Conservation (phyloP, 225 moss, liverwort and hornwort species). For the Sphagnum tenellum region DNA sequence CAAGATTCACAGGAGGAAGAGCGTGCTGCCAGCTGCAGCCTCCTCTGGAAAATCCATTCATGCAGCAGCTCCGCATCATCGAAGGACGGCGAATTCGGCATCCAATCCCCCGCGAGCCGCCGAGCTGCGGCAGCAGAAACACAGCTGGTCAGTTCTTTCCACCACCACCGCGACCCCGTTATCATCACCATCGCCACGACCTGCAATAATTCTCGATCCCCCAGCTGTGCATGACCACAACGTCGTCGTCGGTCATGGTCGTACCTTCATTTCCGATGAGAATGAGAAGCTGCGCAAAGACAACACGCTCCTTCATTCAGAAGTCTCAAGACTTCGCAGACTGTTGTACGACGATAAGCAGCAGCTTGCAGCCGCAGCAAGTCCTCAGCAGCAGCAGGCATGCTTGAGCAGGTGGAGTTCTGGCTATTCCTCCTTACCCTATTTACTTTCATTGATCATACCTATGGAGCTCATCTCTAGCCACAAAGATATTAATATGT, state of each 20-base stretch:
- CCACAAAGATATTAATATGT: too few relatives aligned
- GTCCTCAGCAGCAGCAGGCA: too few relatives aligned
- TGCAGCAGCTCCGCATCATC: constrained; percentile 15
- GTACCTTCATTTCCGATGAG: constrained; percentile 30
- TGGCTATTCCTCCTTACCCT: too few relatives aligned
- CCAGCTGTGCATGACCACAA: too few relatives aligned
- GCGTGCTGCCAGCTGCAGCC: constrained; percentile 16
- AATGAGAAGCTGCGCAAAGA: constrained; percentile 45
- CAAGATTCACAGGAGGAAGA: constrained; percentile 54
- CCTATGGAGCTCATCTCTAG: too few relatives aligned
- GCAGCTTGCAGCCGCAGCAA: too few relatives aligned
- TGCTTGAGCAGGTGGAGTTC: too few relatives aligned
- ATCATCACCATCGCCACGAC: constrained; percentile 26
- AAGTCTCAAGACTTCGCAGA: constrained; percentile 31
- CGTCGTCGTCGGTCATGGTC: neutral
- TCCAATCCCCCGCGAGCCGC: constrained; percentile 27
- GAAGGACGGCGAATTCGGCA: constrained; percentile 35
- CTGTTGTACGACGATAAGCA: neutral
- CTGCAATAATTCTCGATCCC: neutral
- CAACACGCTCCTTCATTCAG: constrained; percentile 34
- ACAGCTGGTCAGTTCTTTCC: constrained; percentile 43
- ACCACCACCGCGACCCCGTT: constrained; percentile 9
- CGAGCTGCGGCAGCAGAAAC: constrained; percentile 3
- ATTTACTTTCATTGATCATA: too few relatives aligned
- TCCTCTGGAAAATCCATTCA: too few relatives aligned